Conservation (phyloP, 768 basidiomycete species). For the Amanita thiersii region DNA sequence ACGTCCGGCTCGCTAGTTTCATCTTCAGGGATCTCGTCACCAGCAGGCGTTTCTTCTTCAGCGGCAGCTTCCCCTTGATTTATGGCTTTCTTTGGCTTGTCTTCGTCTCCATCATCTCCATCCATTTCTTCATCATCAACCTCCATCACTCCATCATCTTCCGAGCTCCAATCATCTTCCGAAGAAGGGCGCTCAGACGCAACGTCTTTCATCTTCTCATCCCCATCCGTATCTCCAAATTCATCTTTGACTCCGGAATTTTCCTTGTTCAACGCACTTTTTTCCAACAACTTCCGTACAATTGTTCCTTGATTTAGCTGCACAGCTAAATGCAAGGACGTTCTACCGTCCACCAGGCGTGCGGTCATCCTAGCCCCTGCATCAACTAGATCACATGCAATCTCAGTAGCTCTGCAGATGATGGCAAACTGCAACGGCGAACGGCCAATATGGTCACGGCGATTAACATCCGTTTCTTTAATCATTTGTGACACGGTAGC, state of each 20-base stretch:
- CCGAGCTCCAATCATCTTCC: constrained; percentile 46
- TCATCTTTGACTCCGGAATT: constrained; percentile 16
- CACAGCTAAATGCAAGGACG: constrained; percentile 48
- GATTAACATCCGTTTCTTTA: constrained; percentile 37
- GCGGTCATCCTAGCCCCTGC: constrained; percentile 48
- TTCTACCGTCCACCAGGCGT: constrained; percentile 48
- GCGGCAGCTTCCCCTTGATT: constrained; percentile 12
- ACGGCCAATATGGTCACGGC: constrained; percentile 56
- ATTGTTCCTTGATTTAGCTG: constrained; percentile 34
- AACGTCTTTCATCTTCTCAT: constrained; percentile 16
- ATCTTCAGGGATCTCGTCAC: constrained; percentile 38
- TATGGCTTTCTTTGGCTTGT: constrained; percentile 11
- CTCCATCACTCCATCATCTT: constrained; percentile 29
- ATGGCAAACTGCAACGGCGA: constrained; percentile 54
- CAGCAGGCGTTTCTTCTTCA: constrained; percentile 11
- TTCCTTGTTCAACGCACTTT: constrained; percentile 33
- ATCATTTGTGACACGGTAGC: constrained; percentile 30
- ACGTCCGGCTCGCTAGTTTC: constrained; percentile 42
- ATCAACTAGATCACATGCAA: constrained; percentile 44
- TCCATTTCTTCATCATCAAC: constrained; percentile 21
- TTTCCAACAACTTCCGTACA: constrained; percentile 42
- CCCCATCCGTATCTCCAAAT: constrained; percentile 17
- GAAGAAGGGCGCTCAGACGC: constrained; percentile 27
- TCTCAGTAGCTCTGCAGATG: constrained; percentile 32
- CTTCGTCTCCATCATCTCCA: constrained; percentile 18